Conservation (phyloP, 805 yeast genomes). For the Candida parachauliodes region DNA sequence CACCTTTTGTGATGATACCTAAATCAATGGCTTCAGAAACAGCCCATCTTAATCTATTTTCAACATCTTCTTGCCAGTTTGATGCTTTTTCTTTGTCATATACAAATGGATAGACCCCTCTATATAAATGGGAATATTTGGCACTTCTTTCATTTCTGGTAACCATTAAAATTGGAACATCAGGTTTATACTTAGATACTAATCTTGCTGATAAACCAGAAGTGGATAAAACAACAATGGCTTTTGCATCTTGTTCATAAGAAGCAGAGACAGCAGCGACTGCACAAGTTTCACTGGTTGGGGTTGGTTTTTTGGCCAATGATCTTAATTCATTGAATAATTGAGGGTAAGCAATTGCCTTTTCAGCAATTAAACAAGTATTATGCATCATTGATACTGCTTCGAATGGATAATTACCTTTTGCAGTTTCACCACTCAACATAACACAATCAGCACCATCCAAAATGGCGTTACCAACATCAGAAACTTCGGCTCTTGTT, state of each 20-base stretch:
- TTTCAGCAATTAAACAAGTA: slow-evolving; percentile 94
- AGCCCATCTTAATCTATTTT: slow-evolving; percentile 90
- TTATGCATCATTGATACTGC: slow-evolving; percentile 99
- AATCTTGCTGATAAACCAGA: slow-evolving; percentile 95
- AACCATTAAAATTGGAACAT: slow-evolving; percentile 95
- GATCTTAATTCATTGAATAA: slow-evolving; percentile 85
- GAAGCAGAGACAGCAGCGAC: slow-evolving; percentile 96
- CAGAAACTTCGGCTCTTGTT: slow-evolving; percentile 99
- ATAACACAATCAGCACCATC: slow-evolving; percentile 99
- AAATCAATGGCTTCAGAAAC: slow-evolving; percentile 82
- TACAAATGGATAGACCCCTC: slow-evolving; percentile 98
- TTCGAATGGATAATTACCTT: slow-evolving; percentile 97
- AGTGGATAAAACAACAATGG: slow-evolving; percentile 93
- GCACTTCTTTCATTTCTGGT: slow-evolving; percentile 94
- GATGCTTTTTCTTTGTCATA: slow-evolving; percentile 62
- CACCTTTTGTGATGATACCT: slow-evolving; percentile 84
- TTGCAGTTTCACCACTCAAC: slow-evolving; percentile 99
- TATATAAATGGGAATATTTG: slow-evolving; percentile 91
- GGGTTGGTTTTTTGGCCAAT: slow-evolving; percentile 82
- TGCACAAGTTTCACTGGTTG: slow-evolving; percentile 94
- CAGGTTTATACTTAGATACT: slow-evolving; percentile 96
- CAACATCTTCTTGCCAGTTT: slow-evolving; percentile 96
- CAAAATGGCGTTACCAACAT: slow-evolving; percentile 97
- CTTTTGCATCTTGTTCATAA: slow-evolving; percentile 94
- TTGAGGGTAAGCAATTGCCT: slow-evolving; percentile 85